A percentile compares a stretch with the other conserved stretches of the same genome.
Evolutionary conservation across 2,329 filamentous ascomycete genomes (phyloP).

Genomic region (Aspergillus nomiae): DNA sequence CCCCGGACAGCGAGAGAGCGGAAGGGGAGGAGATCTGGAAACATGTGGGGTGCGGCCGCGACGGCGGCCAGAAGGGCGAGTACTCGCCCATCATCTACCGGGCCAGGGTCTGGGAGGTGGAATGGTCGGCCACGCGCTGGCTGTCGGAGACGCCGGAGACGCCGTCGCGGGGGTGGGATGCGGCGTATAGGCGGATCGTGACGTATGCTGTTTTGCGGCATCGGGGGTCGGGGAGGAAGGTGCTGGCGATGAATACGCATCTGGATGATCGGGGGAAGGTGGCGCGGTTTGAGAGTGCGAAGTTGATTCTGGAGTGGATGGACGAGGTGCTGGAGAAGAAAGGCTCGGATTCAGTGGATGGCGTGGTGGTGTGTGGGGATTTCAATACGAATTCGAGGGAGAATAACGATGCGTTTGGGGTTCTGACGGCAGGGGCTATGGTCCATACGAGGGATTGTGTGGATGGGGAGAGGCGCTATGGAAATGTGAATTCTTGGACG

Average conservation of each 20-base stretch:
- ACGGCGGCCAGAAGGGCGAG: not conserved
- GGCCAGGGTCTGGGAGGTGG: not conserved
- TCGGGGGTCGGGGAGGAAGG: not conserved
- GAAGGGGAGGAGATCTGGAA: not conserved
- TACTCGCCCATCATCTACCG: slow-evolving; percentile 1
- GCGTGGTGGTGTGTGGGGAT: not conserved
- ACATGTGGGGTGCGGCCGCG: not conserved
- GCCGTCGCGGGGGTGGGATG: not conserved
- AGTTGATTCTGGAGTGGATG: slow-evolving; percentile 2
- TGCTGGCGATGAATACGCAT: not conserved
- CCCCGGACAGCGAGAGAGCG: not conserved
- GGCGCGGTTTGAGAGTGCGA: slow-evolving; percentile 1
- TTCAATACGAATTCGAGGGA: not conserved
- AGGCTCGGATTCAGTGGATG: not conserved
- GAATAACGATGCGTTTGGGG: not conserved
- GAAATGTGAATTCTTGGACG: slow-evolving; percentile 1
- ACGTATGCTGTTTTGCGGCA: not conserved
- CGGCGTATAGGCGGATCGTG: not conserved
- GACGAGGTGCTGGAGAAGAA: not conserved
- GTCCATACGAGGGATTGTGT: not conserved
- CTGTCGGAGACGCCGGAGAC: not conserved
- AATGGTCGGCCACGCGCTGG: not conserved
- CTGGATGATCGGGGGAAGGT: slow-evolving; percentile 1
- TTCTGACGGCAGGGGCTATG: not conserved
- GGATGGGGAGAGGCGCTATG: slow-evolving; percentile 2